Conservation (phyloP, 345 rosid species). For the Ceriops zippeliana region DNA sequence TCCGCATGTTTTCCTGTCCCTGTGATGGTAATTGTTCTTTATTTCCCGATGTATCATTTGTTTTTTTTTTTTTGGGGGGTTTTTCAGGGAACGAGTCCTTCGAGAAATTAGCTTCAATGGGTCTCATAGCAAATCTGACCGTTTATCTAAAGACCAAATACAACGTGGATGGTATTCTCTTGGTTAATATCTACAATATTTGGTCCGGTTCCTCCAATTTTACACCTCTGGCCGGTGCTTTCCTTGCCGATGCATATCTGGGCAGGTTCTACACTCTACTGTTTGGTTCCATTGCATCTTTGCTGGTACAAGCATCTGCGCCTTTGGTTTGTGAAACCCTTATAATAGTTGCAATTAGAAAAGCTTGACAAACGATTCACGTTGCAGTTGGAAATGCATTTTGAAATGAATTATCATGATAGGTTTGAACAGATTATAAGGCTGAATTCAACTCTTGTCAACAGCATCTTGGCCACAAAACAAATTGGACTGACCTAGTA, state of each 20-base stretch:
- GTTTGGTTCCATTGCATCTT: conserved; percentile 46
- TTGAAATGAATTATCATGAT: too few species aligned
- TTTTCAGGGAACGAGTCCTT: conserved; percentile 59
- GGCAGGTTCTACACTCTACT: conserved; percentile 62
- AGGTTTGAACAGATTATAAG: too few species aligned
- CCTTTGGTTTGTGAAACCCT: not conserved
- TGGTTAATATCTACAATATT: conserved; percentile 50
- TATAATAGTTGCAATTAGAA: too few species aligned
- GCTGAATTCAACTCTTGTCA: too few species aligned
- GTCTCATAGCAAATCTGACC: conserved; percentile 49
- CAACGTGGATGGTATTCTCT: conserved; percentile 50
- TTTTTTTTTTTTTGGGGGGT: not conserved
- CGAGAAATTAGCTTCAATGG: conserved; percentile 74
- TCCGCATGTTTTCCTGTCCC: not conserved
- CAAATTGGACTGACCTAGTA: too few species aligned
- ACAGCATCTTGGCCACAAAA: too few species aligned
- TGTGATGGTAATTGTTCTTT: not conserved
- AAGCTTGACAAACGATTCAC: too few species aligned
- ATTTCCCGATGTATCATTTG: not conserved
- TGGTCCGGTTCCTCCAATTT: conserved; percentile 64
- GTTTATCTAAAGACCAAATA: conserved; percentile 50
- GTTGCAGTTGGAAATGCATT: too few species aligned
- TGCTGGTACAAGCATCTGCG: conserved; percentile 36
- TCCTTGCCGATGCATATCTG: conserved; percentile 54
- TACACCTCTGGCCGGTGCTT: conserved; percentile 57